phyloP scores from a whole-genome alignment of 352 stramenopile genomes.

The Lagenidium sp. region DNA sequence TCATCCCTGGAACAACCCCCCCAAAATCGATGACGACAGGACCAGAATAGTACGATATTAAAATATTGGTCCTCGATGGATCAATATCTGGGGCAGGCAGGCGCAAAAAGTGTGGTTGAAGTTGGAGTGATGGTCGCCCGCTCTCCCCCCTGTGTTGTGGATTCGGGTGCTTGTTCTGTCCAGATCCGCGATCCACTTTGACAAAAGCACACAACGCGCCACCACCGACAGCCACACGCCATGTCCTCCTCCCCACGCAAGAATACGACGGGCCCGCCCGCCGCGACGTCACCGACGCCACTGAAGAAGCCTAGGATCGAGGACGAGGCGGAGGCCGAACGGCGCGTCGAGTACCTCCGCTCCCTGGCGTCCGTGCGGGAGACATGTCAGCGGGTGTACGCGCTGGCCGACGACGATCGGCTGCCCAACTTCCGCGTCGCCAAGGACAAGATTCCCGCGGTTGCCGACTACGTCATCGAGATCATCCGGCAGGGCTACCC shows the following conservation, averaged over 20 bases:
- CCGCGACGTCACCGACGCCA: conserved; percentile 9
- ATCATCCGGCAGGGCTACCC: conserved; percentile 52
- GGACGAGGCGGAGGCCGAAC: neutral
- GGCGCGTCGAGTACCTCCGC: conserved; percentile 38
- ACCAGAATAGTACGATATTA: neutral
- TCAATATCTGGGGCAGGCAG: too few relatives aligned
- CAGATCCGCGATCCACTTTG: too few relatives aligned
- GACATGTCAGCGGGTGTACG: conserved; percentile 54
- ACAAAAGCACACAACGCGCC: too few relatives aligned
- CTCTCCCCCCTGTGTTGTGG: too few relatives aligned
- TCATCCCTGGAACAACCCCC: neutral
- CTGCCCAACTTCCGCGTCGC: conserved; percentile 57
- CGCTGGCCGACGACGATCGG: conserved; percentile 34
- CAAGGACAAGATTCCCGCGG: conserved; percentile 33
- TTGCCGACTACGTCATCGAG: conserved; percentile 65
- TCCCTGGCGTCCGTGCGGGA: conserved; percentile 64
- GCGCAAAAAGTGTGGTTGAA: too few relatives aligned
- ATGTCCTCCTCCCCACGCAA: neutral
- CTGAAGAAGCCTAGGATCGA: conserved; percentile 6
- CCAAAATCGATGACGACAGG: neutral
- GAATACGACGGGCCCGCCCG: neutral
- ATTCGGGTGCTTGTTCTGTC: too few relatives aligned
- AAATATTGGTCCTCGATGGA: too few relatives aligned
- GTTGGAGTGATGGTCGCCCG: too few relatives aligned
- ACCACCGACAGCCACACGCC: neutral